phyloP scores from a whole-genome alignment of 1,284 basidiomycete genomes.

The Malassezia globosa region DNA sequence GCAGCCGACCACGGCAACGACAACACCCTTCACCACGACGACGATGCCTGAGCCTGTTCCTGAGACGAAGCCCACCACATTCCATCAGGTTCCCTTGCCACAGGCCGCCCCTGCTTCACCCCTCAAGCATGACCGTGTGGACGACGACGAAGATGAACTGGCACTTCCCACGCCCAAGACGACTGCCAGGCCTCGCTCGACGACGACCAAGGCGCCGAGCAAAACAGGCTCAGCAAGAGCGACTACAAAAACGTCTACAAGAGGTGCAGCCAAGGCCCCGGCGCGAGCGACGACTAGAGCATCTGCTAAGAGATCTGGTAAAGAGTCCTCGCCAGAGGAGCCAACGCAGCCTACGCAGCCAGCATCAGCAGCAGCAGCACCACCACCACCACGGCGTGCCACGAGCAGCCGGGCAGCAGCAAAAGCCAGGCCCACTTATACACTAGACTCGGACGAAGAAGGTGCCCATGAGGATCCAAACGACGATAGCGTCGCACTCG shows the following conservation, averaged over 20 bases:
- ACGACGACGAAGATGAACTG: conserved; percentile 25
- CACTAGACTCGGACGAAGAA: conserved; percentile 6
- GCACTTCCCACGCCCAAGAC: conserved; percentile 17
- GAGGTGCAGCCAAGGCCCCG: conserved; percentile 2
- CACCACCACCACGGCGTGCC: conserved; percentile 11
- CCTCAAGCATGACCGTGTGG: conserved; percentile 19
- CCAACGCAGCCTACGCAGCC: background rate
- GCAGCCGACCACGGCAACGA: background rate
- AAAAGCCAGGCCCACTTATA: conserved; percentile 2
- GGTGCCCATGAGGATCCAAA: conserved; percentile 1
- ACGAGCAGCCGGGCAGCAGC: conserved; percentile 13
- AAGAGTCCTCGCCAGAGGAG: conserved; percentile 1
- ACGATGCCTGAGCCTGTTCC: background rate
- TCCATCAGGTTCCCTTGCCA: background rate
- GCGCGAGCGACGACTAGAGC: background rate
- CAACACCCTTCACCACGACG: background rate
- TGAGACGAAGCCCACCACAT: background rate
- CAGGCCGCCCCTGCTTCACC: too few relatives aligned
- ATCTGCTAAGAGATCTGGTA: too few relatives aligned
- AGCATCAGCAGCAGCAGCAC: background rate
- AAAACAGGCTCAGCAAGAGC: conserved; percentile 5
- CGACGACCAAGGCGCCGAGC: background rate
- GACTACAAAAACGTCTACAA: conserved; percentile 2
- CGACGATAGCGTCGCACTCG: conserved; percentile 5
- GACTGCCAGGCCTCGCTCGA: background rate